Base-by-base conservation (phyloP, 495 filamentous ascomycete genomes). In the Penicillium steckii region DNA sequence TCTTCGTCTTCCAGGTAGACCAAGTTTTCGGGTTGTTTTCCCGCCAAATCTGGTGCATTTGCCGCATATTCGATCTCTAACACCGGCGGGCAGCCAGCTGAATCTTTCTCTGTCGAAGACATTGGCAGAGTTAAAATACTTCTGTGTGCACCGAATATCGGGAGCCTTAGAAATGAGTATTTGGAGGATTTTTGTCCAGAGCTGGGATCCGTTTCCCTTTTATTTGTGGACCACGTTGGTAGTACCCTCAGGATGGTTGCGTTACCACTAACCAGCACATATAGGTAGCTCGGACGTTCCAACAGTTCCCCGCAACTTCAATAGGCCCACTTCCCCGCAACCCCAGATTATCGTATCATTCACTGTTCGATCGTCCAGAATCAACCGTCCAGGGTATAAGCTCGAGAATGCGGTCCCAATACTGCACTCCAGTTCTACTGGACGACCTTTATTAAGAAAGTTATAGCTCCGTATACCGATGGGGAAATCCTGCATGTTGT, bases 291-390 rank as follows among this genome's bases (percentile, higher is more conserved):
- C 38, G 38, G 38, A 8, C 8, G n/a, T 41, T 41, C 38, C 21
- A 23, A 24, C 23, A 8, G 7, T 41, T 41, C 38, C 38, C 38
- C 38, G 38, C 18, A 23, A 23, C 19, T 13, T 41, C 2, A 15
- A 21, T 41, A 41, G 38, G 21, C 38, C 38, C 38, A 41, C 38
- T 41, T 41, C 38, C 38, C 38, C 38, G 10, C 38, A 41, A 41
- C 38, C 38, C 38, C 38, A 41, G 38, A 21, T 41, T 41, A 8
- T 41, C 38, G 19, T 23, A 23, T 21, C 12, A 38, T 38, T 38
- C 19, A 0, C 33, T 37, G 8, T 37, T 15, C 1, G 8, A 13
- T 3, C 19, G 13, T 35, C 23, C 13, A 37, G 33, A 17, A 37
- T 37, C 5, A 2, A 18, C 15, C 18, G 12, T 37, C 13, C 13